These are phyloP conservation scores for Chlorella sp. DNA, from an alignment of 139 green algal genomes.

Conservation along the genomic window DNA sequence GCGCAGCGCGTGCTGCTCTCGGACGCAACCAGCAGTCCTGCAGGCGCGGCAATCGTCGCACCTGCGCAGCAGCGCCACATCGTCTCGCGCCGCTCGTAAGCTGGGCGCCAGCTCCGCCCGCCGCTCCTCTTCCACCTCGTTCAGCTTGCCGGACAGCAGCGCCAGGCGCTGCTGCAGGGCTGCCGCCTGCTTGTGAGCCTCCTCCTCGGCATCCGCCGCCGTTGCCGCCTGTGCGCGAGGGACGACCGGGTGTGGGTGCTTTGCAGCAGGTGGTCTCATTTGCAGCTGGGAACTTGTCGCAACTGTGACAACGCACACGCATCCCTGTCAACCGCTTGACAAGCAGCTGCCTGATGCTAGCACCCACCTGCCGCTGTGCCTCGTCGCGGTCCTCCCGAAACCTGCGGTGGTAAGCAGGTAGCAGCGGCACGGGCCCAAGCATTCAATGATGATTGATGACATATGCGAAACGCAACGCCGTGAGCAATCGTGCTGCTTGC, in stretches of 20 bases:
- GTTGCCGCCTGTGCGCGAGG: background rate
- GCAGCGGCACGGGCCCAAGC: too few species aligned
- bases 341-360: background rate
- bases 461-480: too few species aligned
- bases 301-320: background rate
- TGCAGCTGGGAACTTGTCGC: background rate
- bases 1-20: too few species aligned
- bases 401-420: too few species aligned
- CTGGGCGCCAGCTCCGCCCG: constrained; percentile 39
- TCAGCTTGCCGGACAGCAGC: background rate
- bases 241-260: background rate
- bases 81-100: constrained; percentile 15
- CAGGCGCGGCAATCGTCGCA: too few species aligned
- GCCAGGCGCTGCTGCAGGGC: constrained; percentile 1
- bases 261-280: too few species aligned
- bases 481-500: too few species aligned
- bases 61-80: constrained; percentile 26
- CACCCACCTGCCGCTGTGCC: background rate
- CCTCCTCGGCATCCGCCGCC: constrained; percentile 13
- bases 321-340: too few species aligned
- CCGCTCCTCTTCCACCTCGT: constrained; percentile 21
- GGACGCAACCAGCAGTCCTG: too few species aligned
- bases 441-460: too few species aligned
- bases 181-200: background rate
- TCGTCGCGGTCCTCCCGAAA: constrained; percentile 1